Evolutionary conservation across 192 early-diverging fungal genomes (phyloP).

Genomic region (Pilaira anomala): DNA sequence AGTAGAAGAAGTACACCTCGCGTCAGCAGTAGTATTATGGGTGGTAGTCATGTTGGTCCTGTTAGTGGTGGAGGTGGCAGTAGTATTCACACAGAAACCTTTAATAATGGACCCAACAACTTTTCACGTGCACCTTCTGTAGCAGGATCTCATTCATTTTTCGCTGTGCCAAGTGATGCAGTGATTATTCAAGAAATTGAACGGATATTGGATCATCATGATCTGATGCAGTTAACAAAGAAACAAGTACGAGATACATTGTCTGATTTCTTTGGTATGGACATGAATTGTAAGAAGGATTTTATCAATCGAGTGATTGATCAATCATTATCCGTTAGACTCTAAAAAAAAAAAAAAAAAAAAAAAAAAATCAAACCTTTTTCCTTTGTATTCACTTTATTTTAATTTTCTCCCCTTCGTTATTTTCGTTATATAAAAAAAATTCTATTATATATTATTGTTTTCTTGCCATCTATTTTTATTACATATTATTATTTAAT

Average conservation of each 20-base stretch:
- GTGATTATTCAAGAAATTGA: slow-evolving; percentile 73
- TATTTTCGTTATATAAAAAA: too few species aligned
- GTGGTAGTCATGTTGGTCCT: not conserved
- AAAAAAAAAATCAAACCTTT: not conserved
- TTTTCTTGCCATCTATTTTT: too few species aligned
- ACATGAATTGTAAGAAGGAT: slow-evolving; percentile 59
- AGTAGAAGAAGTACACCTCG: not conserved
- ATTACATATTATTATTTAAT: too few species aligned
- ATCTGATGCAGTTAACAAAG: slow-evolving; percentile 76
- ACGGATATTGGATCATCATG: slow-evolving; percentile 61
- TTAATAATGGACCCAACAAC: not conserved
- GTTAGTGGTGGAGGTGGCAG: not conserved
- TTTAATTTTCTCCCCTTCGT: too few species aligned
- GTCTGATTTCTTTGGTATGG: slow-evolving; percentile 60
- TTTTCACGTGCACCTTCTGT: slow-evolving; percentile 3
- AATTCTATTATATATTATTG: too few species aligned
- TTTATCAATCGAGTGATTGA: slow-evolving; percentile 77
- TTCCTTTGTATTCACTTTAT: not conserved
- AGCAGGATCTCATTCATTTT: not conserved
- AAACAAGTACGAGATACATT: slow-evolving; percentile 76
- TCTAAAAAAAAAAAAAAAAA: slow-evolving; percentile 8
- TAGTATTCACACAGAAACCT: slow-evolving; percentile 11
- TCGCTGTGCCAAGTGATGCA: slow-evolving; percentile 62
- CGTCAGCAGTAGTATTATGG: not conserved
- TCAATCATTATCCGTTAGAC: slow-evolving; percentile 32